These are phyloP conservation scores for Pichia sp. DNA, from an alignment of 1,139 yeast genomes.

Conservation along the genomic window DNA sequence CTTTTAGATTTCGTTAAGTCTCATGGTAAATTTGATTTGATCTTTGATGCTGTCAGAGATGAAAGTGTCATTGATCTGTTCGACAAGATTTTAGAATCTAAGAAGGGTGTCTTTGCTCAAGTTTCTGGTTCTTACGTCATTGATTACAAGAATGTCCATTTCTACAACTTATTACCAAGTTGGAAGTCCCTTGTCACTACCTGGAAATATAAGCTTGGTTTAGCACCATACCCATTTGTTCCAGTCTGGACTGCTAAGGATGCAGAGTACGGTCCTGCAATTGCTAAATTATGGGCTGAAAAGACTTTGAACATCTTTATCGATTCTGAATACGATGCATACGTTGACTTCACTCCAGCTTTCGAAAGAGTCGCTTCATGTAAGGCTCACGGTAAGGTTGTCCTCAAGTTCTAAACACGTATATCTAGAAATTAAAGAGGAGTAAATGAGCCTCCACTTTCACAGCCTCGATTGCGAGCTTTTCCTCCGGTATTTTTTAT, in stretches of 20 bases:
- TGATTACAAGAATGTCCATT: slow-evolving; percentile 20
- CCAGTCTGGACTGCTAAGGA: slow-evolving; percentile 12
- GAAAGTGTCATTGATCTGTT: slow-evolving; percentile 18
- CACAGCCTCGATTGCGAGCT: not conserved
- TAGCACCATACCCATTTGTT: slow-evolving; percentile 23
- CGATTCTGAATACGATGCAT: slow-evolving; percentile 53
- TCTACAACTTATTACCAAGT: slow-evolving; percentile 15
- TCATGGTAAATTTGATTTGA: slow-evolving; percentile 43
- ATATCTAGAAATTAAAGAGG: too few species aligned
- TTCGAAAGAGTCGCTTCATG: slow-evolving; percentile 44
- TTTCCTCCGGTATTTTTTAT: not conserved
- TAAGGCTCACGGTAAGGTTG: slow-evolving; percentile 62
- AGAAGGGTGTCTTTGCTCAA: slow-evolving; percentile 34
- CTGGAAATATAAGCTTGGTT: slow-evolving; percentile 18
- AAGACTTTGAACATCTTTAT: slow-evolving; percentile 45
- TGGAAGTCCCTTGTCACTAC: slow-evolving; percentile 1
- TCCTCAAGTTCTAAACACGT: slow-evolving; percentile 29
- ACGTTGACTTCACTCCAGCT: slow-evolving; percentile 48
- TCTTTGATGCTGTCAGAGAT: slow-evolving; percentile 28
- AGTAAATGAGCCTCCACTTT: not conserved
- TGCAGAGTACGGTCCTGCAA: slow-evolving; percentile 19
- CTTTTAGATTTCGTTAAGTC: slow-evolving; percentile 35
- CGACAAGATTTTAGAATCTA: slow-evolving; percentile 23
- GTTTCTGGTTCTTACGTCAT: slow-evolving; percentile 36
- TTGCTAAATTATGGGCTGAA: slow-evolving; percentile 39